Evolutionary conservation across 495 filamentous ascomycete species (phyloP).

Genomic region (Hypoxylon trugodes): DNA sequence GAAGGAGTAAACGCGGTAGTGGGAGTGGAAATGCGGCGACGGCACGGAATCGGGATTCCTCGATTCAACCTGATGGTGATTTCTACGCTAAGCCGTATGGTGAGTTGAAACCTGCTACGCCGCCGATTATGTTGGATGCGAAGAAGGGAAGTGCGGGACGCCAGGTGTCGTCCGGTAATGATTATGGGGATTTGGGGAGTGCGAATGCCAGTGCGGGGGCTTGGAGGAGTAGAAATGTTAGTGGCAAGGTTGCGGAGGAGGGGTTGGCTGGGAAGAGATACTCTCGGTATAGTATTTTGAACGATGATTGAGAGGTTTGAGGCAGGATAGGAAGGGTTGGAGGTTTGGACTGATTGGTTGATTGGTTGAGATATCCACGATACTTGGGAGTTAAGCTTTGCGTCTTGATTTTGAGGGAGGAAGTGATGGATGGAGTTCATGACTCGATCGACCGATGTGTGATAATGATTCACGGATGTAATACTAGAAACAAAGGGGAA

Average conservation of each 20-base stretch:
- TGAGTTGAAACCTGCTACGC: slow-evolving; percentile 55
- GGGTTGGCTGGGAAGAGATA: slow-evolving; percentile 53
- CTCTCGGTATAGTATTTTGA: slow-evolving; percentile 46
- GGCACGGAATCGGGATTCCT: slow-evolving; percentile 46
- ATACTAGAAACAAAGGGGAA: slow-evolving; percentile 22
- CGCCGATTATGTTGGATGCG: slow-evolving; percentile 54
- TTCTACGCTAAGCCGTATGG: slow-evolving; percentile 63
- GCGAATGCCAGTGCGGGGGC: slow-evolving; percentile 37
- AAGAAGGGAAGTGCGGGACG: slow-evolving; percentile 32
- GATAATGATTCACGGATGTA: slow-evolving; percentile 39
- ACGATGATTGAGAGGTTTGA: slow-evolving; percentile 38
- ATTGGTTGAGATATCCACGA: slow-evolving; percentile 1
- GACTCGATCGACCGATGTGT: slow-evolving; percentile 2
- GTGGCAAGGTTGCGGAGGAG: slow-evolving; percentile 87
- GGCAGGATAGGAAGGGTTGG: not conserved
- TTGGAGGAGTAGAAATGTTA: slow-evolving; percentile 69
- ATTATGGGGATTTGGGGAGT: slow-evolving; percentile 63
- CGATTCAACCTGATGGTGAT: slow-evolving; percentile 62
- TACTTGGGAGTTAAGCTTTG: slow-evolving; percentile 4
- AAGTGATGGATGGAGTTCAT: not conserved
- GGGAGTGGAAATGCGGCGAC: too few relatives aligned
- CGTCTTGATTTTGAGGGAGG: slow-evolving; percentile 2
- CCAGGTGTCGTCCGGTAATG: slow-evolving; percentile 64
- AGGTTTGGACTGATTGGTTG: not conserved
- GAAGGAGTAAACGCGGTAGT: slow-evolving; percentile 43